Evolutionary conservation across 2,329 filamentous ascomycete genomes (phyloP), one percentile per base, ranked within the genome.

Genomic region (Fusarium sp.): DNA sequence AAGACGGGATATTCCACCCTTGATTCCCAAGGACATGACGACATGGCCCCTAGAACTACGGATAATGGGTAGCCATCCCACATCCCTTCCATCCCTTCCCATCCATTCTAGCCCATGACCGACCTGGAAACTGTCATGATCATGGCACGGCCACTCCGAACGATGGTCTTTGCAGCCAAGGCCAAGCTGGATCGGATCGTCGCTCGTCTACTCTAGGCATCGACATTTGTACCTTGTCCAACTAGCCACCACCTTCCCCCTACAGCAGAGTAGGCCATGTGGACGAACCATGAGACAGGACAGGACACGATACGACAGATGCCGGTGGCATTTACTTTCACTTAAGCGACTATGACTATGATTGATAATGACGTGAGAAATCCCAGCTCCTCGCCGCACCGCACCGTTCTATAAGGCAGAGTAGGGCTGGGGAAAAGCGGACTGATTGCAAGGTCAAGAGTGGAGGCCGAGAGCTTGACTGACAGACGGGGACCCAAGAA

Each of bases 401-500:
- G 30, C 30, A 32, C 30, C 30, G 72, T 74, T 74, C 27, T 54
- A 54, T 54, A 54, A 54, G 48, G 48, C 48, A 54, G 27, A 54
- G 72, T 75, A 74, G 68, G 72, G 72, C 72, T 74, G 72, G 64
- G 50, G 65, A 58, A 72, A 72, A 60, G 68, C 61, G 68, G 71
- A 65, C 68, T 74, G 50, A 32, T 48, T 48, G 59, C 52, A 41
- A 37, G 50, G 50, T 27, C 37, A 59, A 72, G 63, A 60, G 72
- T 60, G 72, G 68, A 72, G 68, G 68, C 72, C 57, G 72, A 52
- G 59, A 62, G 18, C 23, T 37, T 48, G 52, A 41, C 20, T 58
- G 43, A 52, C 48, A 52, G 48, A 32, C 34, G 18, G 59, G 59
- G 65, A 45, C 65, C 59, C 25, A 27, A 56, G 30, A 70, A 69